Base-by-base conservation (phyloP, 1,284 basidiomycete genomes). In the Rhodotorula mucilaginosa region DNA sequence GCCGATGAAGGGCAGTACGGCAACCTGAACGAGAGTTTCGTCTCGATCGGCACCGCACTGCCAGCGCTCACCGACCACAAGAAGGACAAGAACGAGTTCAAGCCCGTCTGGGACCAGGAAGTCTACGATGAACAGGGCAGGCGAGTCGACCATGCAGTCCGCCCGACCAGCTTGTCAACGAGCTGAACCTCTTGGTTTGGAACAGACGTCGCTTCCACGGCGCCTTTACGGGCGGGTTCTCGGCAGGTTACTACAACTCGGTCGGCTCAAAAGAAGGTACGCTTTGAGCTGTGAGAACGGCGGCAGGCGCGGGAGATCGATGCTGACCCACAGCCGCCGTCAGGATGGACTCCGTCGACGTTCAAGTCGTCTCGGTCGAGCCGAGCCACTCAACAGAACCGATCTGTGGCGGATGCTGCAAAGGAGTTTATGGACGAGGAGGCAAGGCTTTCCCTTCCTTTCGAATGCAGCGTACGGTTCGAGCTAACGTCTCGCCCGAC, bases 211-310 rank as follows among this genome's bases (percentile, higher is more conserved):
- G 96, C 67, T 85, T 99, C 58, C 96, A 99, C 80, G 96, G 97
- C 21, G 97, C 96, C 5, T 99, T 99, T 83, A 98, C 95, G 0
- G 97, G 96, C 44, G 97, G 96, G 13, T 99, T 93, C 63, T 68
- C 70, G 52, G 97, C 96, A 16, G 96, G 96, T 0, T 98, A 98
- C 83, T 98, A 90, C 84, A 99, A 99, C 81, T 88, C 89, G 0
- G 96, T 97, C 29, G 96, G 96, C 0, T 93, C 92, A 5, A 93
- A 96, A 81, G 94, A 98, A 86, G 93, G 93, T 89, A 70, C 31
- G 85, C 78, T 6, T 5, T 2, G 54, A 2, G 8, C 16, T 39
- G 31, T 2, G 51, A 29, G 44, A 15, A 34, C 12, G 19, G 10
- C 15, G 29, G 29, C 3, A 3, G 2, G 34, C 57, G 19, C 6